Evolutionary conservation across 139 green algal genomes (phyloP).

Genomic region (Closterium sp.): DNA sequence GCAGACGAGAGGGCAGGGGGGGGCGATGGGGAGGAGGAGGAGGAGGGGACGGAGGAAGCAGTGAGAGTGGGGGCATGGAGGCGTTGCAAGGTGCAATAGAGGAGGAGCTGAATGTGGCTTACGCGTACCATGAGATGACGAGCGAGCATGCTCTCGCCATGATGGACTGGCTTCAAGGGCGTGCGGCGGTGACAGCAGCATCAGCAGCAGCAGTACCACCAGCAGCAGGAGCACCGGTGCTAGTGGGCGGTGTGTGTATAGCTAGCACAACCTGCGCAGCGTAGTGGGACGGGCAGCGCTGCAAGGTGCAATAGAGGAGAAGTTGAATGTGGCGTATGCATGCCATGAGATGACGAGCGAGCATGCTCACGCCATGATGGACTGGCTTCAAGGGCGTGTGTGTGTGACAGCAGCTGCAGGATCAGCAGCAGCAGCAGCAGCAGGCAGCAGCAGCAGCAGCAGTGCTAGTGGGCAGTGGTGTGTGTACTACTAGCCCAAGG

Average conservation of each 20-base stretch:
- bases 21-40: background rate
- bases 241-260: background rate
- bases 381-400: background rate
- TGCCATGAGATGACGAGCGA: background rate
- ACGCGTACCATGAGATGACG: background rate
- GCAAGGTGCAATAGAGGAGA: background rate
- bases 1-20: background rate
- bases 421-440: background rate
- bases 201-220: background rate
- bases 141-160: background rate
- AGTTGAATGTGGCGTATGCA: background rate
- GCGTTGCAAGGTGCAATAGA: background rate
- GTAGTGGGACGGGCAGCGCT: no score
- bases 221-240: background rate
- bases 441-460: background rate
- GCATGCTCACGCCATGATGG: background rate
- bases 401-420: background rate
- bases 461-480: background rate
- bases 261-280: background rate
- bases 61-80: background rate
- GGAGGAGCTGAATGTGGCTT: background rate
- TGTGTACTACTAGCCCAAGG: background rate
- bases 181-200: background rate
- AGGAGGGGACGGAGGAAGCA: background rate
- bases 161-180: background rate